Conservation (phyloP, 352 stramenopile genomes). For the Pythium myriotylum region DNA sequence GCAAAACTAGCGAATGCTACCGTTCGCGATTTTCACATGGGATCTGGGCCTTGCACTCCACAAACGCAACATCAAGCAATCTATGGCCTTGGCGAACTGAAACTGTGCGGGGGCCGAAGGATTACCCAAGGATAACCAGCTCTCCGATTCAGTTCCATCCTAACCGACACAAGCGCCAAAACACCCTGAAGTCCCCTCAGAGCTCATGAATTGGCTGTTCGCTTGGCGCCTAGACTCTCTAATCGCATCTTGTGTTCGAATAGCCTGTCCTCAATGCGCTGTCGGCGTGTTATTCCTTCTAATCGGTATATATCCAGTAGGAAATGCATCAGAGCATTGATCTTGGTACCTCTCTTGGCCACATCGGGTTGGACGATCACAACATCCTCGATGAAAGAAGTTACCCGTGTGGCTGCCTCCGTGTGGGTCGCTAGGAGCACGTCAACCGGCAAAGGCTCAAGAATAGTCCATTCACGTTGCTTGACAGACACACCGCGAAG, state of each 20-base stretch:
- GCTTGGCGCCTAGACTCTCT: no score
- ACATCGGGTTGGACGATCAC: slow-evolving; percentile 3
- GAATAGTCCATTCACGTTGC: slow-evolving; percentile 10
- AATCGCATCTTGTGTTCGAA: slow-evolving; percentile 1
- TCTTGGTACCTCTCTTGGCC: not conserved
- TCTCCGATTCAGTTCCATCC: no score
- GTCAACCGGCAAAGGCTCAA: not conserved
- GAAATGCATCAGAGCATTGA: not conserved
- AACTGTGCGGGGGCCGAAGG: no score
- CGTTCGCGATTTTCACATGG: no score
- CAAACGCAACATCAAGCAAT: no score
- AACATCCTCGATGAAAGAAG: not conserved
- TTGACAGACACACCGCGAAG: slow-evolving; percentile 13
- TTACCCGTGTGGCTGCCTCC: not conserved
- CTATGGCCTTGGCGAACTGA: no score
- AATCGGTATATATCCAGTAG: not conserved
- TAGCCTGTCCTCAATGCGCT: slow-evolving; percentile 9
- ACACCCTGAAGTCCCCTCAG: no score
- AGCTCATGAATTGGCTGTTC: no score
- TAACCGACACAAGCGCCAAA: no score
- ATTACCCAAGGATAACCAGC: no score
- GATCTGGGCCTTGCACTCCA: no score
- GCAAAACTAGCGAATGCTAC: no score
- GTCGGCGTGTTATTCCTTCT: not conserved
- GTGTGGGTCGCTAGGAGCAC: not conserved